Base-by-base conservation (phyloP, 2,329 filamentous ascomycete species). In the Tolypocladium sp. region DNA sequence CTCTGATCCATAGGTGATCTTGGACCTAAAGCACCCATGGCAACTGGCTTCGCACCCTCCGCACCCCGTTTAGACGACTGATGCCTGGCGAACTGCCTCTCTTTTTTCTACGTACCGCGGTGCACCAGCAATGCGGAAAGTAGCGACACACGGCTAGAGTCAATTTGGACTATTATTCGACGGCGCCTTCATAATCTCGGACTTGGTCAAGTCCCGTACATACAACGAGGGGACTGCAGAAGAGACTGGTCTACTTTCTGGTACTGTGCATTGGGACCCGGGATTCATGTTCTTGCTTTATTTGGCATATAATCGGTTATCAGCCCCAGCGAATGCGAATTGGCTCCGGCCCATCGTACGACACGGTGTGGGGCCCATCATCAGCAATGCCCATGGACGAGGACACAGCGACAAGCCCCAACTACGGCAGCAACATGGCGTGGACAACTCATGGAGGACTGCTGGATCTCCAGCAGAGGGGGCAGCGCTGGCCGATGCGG, bases 261-360 rank as follows among this genome's bases (percentile, higher is more conserved):
- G 73, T 77, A 77, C 77, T 76, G 73, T 76, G 77, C 77, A 79
- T 79, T 74, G 73, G 73, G 73, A 71, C 68, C 67, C 70, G 70
- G 57, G 52, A 65, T 65, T 46, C 59, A 64, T 63, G 58, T 61
- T 67, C 55, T 64, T 64, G 58, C 62, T 67, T 63, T 64, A 63
- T 67, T 63, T 67, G 67, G 66, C 68, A 70, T 70, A 68, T 68
- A 69, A 67, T 70, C 63, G 59, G 64, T 62, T 59, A 58, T 66
- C 59, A 58, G 56, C 57, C 58, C 30, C 59, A 61, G 58, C 62
- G 57, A 59, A 30, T 59, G 46, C 44, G 40, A 46, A 58, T 49
- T 38, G 59, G 44, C 37, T 30, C 27, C 40, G 41, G 38, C 42
- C 40, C 55, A 61, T 57, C 55, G 13, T 54, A 58, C 30, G 57